These are phyloP conservation scores for Stentor roeselii DNA, from an alignment of 73 alveolate genomes.

Conservation along the genomic window DNA sequence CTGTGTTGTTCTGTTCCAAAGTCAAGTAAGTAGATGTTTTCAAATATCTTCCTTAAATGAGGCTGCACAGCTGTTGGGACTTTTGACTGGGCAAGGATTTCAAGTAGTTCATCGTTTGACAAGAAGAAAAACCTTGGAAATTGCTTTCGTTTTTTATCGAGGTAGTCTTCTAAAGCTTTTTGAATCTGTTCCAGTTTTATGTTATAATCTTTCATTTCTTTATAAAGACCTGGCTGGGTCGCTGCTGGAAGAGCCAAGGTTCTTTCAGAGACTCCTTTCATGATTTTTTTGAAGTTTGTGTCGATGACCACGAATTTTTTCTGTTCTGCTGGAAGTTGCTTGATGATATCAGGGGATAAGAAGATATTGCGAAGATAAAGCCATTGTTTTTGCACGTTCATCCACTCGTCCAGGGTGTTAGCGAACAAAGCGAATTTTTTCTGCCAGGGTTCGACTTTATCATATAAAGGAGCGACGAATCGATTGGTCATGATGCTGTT, in stretches of 20 bases:
- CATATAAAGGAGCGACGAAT: slow-evolving; percentile 81
- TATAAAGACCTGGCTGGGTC: slow-evolving; percentile 63
- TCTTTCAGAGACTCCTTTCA: slow-evolving; percentile 79
- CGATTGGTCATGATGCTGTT: slow-evolving; percentile 88
- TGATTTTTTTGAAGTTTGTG: slow-evolving; percentile 80
- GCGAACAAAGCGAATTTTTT: slow-evolving; percentile 54
- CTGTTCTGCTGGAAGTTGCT: slow-evolving; percentile 88
- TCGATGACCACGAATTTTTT: slow-evolving; percentile 89
- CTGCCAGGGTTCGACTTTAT: slow-evolving; percentile 87
- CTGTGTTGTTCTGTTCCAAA: slow-evolving; percentile 58
- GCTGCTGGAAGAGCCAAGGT: slow-evolving; percentile 36
- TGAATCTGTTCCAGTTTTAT: slow-evolving; percentile 88
- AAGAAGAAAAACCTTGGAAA: slow-evolving; percentile 97
- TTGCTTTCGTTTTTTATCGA: slow-evolving; percentile 76
- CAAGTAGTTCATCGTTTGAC: slow-evolving; percentile 83
- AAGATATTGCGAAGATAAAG: slow-evolving; percentile 92
- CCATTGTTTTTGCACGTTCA: slow-evolving; percentile 98
- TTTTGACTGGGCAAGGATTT: slow-evolving; percentile 53
- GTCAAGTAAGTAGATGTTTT: slow-evolving; percentile 82
- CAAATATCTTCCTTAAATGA: slow-evolving; percentile 94
- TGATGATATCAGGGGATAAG: slow-evolving; percentile 89
- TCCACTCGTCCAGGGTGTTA: slow-evolving; percentile 98
- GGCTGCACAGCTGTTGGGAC: slow-evolving; percentile 92
- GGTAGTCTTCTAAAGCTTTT: slow-evolving; percentile 87
- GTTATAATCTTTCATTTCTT: slow-evolving; percentile 70